These are phyloP conservation scores for Mycena amicta DNA, from an alignment of 768 basidiomycete species.

Conservation along the genomic window DNA sequence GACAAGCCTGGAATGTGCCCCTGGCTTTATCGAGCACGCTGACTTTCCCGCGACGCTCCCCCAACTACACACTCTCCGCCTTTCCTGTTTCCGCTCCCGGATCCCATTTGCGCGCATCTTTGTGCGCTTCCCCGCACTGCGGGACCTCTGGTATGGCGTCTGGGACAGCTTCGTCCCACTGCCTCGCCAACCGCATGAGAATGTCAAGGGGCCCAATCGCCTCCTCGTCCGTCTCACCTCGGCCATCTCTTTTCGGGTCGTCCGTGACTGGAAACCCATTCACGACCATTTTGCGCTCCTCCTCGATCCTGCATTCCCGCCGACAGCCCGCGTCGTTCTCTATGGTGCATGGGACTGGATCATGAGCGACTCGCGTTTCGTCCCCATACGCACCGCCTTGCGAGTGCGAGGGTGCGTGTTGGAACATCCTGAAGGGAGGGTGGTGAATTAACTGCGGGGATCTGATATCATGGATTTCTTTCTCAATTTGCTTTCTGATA, in stretches of 20 bases:
- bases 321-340: not conserved
- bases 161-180: not conserved
- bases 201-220: not conserved
- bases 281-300: slow-evolving; percentile 5
- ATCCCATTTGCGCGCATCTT: not conserved
- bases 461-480: not conserved
- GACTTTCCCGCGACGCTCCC: not conserved
- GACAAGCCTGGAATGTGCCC: not conserved
- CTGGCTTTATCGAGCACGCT: not conserved
- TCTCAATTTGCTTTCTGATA: not conserved
- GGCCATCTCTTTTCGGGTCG: not conserved
- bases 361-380: not conserved
- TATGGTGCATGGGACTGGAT: slow-evolving; percentile 2
- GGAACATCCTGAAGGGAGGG: not conserved
- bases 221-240: slow-evolving; percentile 10
- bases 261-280: not conserved
- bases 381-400: not conserved
- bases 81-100: not conserved
- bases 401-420: not conserved
- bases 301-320: not conserved
- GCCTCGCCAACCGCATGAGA: not conserved
- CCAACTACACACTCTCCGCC: not conserved
- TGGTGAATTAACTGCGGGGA: not conserved
- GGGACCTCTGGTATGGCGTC: not conserved
- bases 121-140: not conserved